Percentiles rank a stretch among this genome's conserved stretches.
These are phyloP conservation scores for Aspergillus tubingensis DNA, from an alignment of 2,329 filamentous ascomycete genomes.

Conservation along the genomic window DNA sequence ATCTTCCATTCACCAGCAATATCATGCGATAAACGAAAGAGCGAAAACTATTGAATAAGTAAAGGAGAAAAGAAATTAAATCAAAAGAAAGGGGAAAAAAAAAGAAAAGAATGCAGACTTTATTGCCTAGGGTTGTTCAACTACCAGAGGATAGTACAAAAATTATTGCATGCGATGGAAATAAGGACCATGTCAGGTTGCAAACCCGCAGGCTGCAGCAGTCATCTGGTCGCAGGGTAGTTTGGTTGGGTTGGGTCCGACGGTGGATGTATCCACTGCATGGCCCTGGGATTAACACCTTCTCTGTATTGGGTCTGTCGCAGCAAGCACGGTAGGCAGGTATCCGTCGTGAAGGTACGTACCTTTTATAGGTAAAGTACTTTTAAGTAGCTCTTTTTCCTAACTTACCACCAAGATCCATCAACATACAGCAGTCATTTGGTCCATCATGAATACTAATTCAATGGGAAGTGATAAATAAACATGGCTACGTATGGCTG, in stretches of 20 bases:
- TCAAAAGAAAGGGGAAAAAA: background rate
- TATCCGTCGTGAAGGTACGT: background rate
- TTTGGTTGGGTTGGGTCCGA: conserved; percentile 11
- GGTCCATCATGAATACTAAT: too few species aligned
- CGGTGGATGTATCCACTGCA: conserved; percentile 3
- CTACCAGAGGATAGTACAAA: background rate
- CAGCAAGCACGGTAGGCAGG: background rate
- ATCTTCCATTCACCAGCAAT: background rate
- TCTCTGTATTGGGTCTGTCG: background rate
- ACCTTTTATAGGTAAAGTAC: background rate
- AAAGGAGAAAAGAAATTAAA: background rate
- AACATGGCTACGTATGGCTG: too few species aligned
- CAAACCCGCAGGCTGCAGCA: conserved; percentile 23
- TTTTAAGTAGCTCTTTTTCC: too few species aligned
- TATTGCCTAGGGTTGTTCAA: background rate
- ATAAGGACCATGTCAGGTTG: conserved; percentile 26
- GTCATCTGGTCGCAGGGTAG: conserved; percentile 20
- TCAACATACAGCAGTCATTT: too few species aligned
- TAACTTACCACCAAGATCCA: too few species aligned
- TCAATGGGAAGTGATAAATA: too few species aligned
- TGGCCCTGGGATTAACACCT: background rate
- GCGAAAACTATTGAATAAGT: too few species aligned
- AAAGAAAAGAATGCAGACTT: background rate
- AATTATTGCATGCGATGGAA: conserved; percentile 19
- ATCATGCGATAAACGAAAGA: background rate